Conservation (phyloP, 2,329 filamentous ascomycete genomes). For the Nemania sp. region DNA sequence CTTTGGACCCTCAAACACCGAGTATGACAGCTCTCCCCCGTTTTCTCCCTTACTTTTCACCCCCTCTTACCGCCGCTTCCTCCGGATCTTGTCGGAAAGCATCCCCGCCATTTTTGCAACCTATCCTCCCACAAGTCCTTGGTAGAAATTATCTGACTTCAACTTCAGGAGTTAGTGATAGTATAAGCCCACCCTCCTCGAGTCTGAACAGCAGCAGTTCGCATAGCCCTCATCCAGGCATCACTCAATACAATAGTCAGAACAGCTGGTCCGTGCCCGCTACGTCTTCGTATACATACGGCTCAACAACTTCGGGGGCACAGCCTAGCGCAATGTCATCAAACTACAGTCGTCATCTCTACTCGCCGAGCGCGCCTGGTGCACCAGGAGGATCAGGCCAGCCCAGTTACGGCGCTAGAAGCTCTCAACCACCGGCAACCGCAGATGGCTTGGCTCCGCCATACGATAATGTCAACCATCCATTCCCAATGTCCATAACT, state of each 20-base stretch:
- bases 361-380: constrained; percentile 41
- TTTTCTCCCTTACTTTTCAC: constrained; percentile 20
- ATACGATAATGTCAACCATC: constrained; percentile 69
- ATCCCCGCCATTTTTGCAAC: constrained; percentile 11
- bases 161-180: constrained; percentile 57
- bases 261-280: constrained; percentile 64
- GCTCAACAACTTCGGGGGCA: constrained; percentile 59
- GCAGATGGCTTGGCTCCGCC: constrained; percentile 67
- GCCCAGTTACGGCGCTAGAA: constrained; percentile 51
- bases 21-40: constrained; percentile 39
- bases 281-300: constrained; percentile 56
- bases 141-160: constrained; percentile 43
- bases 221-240: constrained; percentile 58
- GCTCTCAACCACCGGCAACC: constrained; percentile 61
- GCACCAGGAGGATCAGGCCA: constrained; percentile 19
- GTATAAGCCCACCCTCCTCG: constrained; percentile 64
- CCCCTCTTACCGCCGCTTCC: constrained; percentile 14
- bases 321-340: constrained; percentile 51
- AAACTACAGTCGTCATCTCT: constrained; percentile 46
- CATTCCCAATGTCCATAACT: constrained; percentile 65
- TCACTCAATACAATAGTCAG: constrained; percentile 60
- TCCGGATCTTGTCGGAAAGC: constrained; percentile 17
- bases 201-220: constrained; percentile 65
- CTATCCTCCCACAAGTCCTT: constrained; percentile 10
- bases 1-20: constrained; percentile 42